Base-by-base conservation (phyloP, 2,329 filamentous ascomycete species). In the Fusarium sp. region DNA sequence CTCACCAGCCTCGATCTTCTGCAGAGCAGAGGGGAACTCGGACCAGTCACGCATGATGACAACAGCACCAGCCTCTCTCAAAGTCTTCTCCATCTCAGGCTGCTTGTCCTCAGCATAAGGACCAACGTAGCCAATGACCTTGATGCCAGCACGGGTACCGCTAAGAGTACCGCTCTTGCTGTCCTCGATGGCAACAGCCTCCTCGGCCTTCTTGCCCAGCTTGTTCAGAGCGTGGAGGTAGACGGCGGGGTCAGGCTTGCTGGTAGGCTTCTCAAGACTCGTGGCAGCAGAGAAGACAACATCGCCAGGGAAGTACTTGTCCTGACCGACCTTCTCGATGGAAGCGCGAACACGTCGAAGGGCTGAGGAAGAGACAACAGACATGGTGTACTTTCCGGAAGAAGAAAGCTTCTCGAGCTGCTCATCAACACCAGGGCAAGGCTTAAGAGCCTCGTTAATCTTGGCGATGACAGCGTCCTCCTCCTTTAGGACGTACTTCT, bases 171-270 rank as follows among this genome's bases (percentile, higher is more conserved):
- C 94, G 73, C 90, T 93, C 86, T 92, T 93, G 85, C 90, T 93
- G 84, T 97, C 94, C 85, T 97, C 94, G 62, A 97, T 88, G 25
- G 94, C 92, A 31, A 97, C 85, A 71, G 88, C 90, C 84, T 97
- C 90, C 48, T 84, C 83, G 3, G 93, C 84, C 75, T 86, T 88
- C 81, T 91, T 91, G 66, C 90, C 91, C 53, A 97, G 85, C 77
- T 88, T 83, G 81, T 93, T 82, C 77, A 94, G 88, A 23, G 94
- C 92, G 79, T 91, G 87, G 69, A 93, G 81, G 84, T 97, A 97
- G 81, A 97, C 91, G 72, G 93, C 92, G 19, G 94, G 94, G 81
- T 97, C 92, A 18, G 94, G 94, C 87, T 97, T 97, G 80, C 89
- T 92, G 58, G 93, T 94, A n/a, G 94, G 94, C 76, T 84, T 88